These are phyloP conservation scores for Pisolithus sp. DNA, from an alignment of 768 basidiomycete species.

Conservation along the genomic window DNA sequence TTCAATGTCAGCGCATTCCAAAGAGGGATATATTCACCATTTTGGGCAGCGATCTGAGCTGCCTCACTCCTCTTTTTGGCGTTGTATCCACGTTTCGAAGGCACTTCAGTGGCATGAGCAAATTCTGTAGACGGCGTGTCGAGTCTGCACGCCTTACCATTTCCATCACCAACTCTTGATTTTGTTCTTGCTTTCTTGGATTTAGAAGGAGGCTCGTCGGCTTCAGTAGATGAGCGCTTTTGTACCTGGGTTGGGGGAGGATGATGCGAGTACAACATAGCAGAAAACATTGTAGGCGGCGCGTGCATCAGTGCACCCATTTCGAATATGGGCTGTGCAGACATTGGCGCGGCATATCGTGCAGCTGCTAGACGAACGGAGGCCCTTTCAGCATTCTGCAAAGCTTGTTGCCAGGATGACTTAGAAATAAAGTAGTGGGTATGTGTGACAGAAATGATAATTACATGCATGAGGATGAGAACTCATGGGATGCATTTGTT, in stretches of 20 bases:
- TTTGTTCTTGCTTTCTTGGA: constrained; percentile 42
- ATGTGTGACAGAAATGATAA: constrained; percentile 18
- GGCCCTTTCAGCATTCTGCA: constrained; percentile 48
- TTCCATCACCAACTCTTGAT: constrained; percentile 28
- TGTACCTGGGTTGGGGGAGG: constrained; percentile 24
- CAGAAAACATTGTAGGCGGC: constrained; percentile 20
- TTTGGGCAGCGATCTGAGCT: constrained; percentile 57
- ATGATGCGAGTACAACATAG: constrained; percentile 25
- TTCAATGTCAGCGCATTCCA: constrained; percentile 11
- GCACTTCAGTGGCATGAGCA: constrained; percentile 17
- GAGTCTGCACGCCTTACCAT: constrained; percentile 19
- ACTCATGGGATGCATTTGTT: constrained; percentile 23
- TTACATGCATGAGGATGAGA: constrained; percentile 27
- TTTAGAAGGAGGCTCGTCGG: constrained; percentile 37
- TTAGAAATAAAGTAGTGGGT: constrained; percentile 16
- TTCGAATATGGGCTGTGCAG: constrained; percentile 27
- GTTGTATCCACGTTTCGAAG: constrained; percentile 63
- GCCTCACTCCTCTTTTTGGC: constrained; percentile 70
- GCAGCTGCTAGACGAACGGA: constrained; percentile 51
- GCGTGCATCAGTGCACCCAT: constrained; percentile 28
- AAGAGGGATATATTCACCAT: constrained; percentile 37
- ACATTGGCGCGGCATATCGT: constrained; percentile 35
- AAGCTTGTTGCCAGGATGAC: constrained; percentile 31
- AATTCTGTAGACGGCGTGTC: constrained; percentile 3
- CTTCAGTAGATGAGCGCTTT: constrained; percentile 34